phyloP scores from a whole-genome alignment of 768 basidiomycete species.

The Suillus lakei region DNA sequence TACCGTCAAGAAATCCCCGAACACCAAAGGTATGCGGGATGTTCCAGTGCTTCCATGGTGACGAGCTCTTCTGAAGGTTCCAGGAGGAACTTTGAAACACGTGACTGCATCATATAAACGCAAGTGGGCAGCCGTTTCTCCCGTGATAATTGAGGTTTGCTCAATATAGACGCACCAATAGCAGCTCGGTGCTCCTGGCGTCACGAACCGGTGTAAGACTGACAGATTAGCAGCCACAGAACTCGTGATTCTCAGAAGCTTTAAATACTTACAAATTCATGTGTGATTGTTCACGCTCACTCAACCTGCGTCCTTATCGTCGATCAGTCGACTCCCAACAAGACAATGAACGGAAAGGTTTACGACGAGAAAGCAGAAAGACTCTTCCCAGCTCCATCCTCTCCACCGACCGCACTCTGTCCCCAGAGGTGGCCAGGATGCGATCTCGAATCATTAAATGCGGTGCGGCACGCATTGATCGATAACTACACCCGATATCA shows the following conservation, averaged over 20 bases:
- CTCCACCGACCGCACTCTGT: slow-evolving; percentile 27
- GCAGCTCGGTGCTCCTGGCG: not conserved
- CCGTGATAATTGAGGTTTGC: not conserved
- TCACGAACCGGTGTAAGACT: not conserved
- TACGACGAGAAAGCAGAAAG: slow-evolving; percentile 16
- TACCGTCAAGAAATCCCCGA: not conserved
- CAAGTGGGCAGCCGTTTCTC: not conserved
- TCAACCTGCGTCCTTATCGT: not conserved
- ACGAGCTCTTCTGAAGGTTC: not conserved
- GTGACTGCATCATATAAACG: not conserved
- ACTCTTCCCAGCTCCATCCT: slow-evolving; percentile 30
- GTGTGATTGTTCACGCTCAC: not conserved
- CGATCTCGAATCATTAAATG: slow-evolving; percentile 23
- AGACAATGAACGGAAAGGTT: slow-evolving; percentile 1
- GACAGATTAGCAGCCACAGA: not conserved
- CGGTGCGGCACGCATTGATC: slow-evolving; percentile 39
- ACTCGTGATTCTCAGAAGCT: not conserved
- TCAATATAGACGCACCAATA: not conserved
- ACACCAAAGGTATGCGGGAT: not conserved
- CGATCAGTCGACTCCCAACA: not conserved
- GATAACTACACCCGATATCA: slow-evolving; percentile 55
- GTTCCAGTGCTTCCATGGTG: not conserved
- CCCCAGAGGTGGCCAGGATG: slow-evolving; percentile 35
- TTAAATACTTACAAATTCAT: too few relatives aligned
- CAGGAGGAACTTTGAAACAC: not conserved